A percentile compares a stretch with the other conserved stretches of the same genome.
Evolutionary conservation across 2,329 filamentous ascomycete genomes (phyloP).

Genomic region (Aspergillus sp.): DNA sequence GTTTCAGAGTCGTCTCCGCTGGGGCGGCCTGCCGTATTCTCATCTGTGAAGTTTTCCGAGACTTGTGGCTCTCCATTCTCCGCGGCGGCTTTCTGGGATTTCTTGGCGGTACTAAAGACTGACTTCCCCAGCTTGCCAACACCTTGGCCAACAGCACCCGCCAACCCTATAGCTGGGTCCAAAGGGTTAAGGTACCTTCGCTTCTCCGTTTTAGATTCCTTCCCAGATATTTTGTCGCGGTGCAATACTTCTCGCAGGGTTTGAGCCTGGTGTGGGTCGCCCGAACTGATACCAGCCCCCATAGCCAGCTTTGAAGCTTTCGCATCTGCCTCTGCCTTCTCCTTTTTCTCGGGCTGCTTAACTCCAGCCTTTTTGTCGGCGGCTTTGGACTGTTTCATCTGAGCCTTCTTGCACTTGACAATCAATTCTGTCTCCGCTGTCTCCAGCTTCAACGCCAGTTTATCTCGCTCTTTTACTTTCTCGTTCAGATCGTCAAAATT

Average conservation of each 20-base stretch:
- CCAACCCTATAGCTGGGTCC: constrained; percentile 52
- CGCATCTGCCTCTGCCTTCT: constrained; percentile 53
- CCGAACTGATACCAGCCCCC: constrained; percentile 54
- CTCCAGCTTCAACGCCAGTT: constrained; percentile 72
- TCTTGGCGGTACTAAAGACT: constrained; percentile 45
- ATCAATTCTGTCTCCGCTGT: constrained; percentile 82
- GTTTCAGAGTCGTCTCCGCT: background rate
- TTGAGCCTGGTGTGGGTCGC: constrained; percentile 58
- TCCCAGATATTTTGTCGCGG: constrained; percentile 15
- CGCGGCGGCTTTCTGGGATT: constrained; percentile 36
- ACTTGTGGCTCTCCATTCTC: constrained; percentile 35
- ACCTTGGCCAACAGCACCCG: constrained; percentile 53
- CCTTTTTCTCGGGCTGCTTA: constrained; percentile 39
- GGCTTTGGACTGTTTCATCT: constrained; percentile 68
- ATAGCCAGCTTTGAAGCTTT: constrained; percentile 46
- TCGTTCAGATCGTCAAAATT: constrained; percentile 80
- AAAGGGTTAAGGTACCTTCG: constrained; percentile 26
- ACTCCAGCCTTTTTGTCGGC: constrained; percentile 62
- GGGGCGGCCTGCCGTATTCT: constrained; percentile 10
- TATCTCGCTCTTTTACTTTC: constrained; percentile 75
- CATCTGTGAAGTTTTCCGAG: constrained; percentile 33
- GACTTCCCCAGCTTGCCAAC: constrained; percentile 47
- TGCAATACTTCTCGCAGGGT: constrained; percentile 49
- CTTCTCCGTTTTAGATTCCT: constrained; percentile 16
- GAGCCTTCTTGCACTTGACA: constrained; percentile 72